Evolutionary conservation across 129 eudicot species (phyloP).

Genomic region (Heracleum sosnowskyi): DNA sequence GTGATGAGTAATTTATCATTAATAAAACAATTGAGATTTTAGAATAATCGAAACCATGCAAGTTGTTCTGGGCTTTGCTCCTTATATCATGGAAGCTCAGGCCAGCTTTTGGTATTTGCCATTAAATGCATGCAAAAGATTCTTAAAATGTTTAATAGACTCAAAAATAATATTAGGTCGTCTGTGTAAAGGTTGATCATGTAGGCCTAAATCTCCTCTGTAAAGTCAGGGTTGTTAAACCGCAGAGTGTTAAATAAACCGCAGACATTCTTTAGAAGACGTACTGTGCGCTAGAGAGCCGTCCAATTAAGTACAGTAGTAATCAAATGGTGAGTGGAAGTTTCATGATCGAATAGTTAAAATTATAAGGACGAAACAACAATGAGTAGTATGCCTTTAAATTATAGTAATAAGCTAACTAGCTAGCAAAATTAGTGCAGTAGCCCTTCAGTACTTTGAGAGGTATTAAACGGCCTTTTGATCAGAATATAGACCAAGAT

Average conservation of each 20-base stretch:
- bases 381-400: background rate
- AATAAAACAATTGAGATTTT: background rate
- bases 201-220: background rate
- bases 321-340: conserved; percentile 2
- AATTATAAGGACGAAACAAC: background rate
- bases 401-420: background rate
- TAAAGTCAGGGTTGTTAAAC: conserved; percentile 14
- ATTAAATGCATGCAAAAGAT: conserved; percentile 11
- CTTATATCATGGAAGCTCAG: background rate
- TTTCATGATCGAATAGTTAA: background rate
- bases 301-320: background rate
- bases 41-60: background rate
- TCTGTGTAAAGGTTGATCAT: background rate
- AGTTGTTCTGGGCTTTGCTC: background rate
- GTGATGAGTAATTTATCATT: background rate
- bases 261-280: background rate
- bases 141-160: background rate
- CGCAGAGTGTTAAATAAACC: conserved; percentile 2
- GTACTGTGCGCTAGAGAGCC: no score
- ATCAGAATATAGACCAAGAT: background rate
- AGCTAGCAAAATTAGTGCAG: background rate
- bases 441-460: conserved; percentile 1
- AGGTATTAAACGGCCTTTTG: background rate
- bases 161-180: background rate
- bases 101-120: background rate